These are phyloP conservation scores for Apiospora malaysiana DNA, from an alignment of 2,329 filamentous ascomycete genomes.

Conservation along the genomic window DNA sequence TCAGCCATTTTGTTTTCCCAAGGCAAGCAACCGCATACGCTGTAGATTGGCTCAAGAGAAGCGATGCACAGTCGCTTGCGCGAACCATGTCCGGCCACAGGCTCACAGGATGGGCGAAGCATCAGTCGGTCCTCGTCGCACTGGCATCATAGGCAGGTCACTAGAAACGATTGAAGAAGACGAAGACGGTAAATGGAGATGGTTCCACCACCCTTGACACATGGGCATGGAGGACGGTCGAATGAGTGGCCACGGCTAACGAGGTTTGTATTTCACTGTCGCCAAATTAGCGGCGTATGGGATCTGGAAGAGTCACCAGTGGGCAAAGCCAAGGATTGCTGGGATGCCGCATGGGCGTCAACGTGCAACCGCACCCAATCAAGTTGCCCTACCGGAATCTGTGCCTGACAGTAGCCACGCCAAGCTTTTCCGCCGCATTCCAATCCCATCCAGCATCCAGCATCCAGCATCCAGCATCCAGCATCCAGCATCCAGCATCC, in stretches of 20 bases:
- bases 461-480: no score
- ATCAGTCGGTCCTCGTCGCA: background rate
- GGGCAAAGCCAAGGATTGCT: background rate
- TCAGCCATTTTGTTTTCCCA: background rate
- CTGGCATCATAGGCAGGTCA: background rate
- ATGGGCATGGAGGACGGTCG: background rate
- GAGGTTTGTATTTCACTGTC: conserved; percentile 10
- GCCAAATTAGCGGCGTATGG: background rate
- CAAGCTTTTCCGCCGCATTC: background rate
- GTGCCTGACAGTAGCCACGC: conserved; percentile 14
- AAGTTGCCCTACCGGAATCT: background rate
- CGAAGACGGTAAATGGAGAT: background rate
- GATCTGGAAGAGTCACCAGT: conserved; percentile 11
- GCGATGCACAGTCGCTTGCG: conserved; percentile 15
- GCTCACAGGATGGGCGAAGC: background rate
- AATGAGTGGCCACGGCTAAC: conserved; percentile 21
- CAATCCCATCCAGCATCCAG: background rate
- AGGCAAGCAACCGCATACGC: background rate
- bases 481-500: no score
- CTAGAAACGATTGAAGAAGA: background rate
- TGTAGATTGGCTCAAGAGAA: background rate
- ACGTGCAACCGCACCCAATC: background rate
- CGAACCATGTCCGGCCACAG: background rate
- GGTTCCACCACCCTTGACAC: conserved; percentile 10
- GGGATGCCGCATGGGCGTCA: background rate